Evolutionary conservation across 176 grass and related monocot species (phyloP).

Genomic region (Hyparrhenia diplandra): DNA sequence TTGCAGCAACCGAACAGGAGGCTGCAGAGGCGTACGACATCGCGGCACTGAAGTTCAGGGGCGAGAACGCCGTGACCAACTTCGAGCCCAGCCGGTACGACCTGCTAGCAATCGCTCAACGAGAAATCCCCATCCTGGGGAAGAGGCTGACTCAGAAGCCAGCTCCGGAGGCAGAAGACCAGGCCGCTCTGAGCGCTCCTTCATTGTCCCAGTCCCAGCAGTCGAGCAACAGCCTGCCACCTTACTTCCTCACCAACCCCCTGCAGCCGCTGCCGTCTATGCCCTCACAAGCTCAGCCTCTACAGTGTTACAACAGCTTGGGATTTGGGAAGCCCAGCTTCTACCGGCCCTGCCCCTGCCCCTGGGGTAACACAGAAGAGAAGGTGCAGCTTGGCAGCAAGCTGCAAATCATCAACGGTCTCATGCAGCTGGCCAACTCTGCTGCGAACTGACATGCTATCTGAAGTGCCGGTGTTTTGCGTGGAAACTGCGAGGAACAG

Average conservation of each 20-base stretch:
- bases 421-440: constrained; percentile 46
- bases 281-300: constrained; percentile 28
- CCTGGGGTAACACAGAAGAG: constrained; percentile 26
- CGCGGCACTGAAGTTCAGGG: constrained; percentile 89
- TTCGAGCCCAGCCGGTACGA: constrained; percentile 79
- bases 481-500: not conserved
- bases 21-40: constrained; percentile 95
- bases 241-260: constrained; percentile 36
- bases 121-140: constrained; percentile 59
- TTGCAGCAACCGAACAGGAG: constrained; percentile 79
- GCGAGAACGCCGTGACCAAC: constrained; percentile 72
- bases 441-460: constrained; percentile 1
- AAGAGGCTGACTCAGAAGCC: constrained; percentile 27
- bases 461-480: constrained; percentile 9
- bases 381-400: constrained; percentile 42
- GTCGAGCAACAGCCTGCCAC: constrained; percentile 21
- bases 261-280: constrained; percentile 40
- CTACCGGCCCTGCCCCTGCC: constrained; percentile 16
- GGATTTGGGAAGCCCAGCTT: constrained; percentile 35
- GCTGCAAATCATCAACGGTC: constrained; percentile 22
- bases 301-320: not conserved
- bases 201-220: constrained; percentile 29
- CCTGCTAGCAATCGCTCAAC: constrained; percentile 58
- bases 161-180: constrained; percentile 18
- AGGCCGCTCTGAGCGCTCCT: not conserved